Base-by-base conservation (phyloP, 2,329 filamentous ascomycete species). In the Thelonectria blattea region DNA sequence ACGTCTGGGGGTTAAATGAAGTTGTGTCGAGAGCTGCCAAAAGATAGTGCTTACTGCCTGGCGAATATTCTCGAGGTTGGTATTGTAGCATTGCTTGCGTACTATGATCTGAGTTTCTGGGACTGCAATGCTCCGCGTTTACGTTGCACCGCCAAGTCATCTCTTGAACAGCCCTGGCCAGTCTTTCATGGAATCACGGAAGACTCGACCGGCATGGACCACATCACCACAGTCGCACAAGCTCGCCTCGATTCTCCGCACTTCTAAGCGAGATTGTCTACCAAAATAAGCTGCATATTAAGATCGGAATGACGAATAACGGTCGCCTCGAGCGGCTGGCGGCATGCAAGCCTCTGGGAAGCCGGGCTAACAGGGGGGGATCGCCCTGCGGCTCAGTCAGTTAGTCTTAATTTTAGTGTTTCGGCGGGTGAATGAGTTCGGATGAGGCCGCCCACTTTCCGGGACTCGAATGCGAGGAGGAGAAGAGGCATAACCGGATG, bases 1-100 rank as follows among this genome's bases (percentile, higher is more conserved):
- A 68, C 18, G 66, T 60, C 3, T 70, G 68, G 68, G 68, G 6
- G 57, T 70, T 24, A 64, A 53, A 22, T 66, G 45, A 48, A 30
- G 32, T 34, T 5, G 32, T 8, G 10, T 34, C 32, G 32, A 34
- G 32, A 34, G 32, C 14, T 34, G 32, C 32, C 14, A 14, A 34
- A 14, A 34, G 32, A 24, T 24, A 24, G 22, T 24, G 22, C 22
- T 24, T 24, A 24, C 22, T 24, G 22, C n/a, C n/a, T n/a, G n/a
- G n/a, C n/a, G n/a, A n/a, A n/a, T n/a, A n/a, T n/a, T n/a, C n/a
- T n/a, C n/a, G n/a, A n/a, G n/a, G n/a, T n/a, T n/a, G n/a, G n/a
- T n/a, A n/a, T n/a, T n/a, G n/a, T n/a, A n/a, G n/a, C n/a, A n/a
- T 34, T 34, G 14, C 14, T 34, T 34, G 22, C 22, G 22, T 24